Conservation (phyloP, 345 rosid genomes). For the Salix suchowensis region DNA sequence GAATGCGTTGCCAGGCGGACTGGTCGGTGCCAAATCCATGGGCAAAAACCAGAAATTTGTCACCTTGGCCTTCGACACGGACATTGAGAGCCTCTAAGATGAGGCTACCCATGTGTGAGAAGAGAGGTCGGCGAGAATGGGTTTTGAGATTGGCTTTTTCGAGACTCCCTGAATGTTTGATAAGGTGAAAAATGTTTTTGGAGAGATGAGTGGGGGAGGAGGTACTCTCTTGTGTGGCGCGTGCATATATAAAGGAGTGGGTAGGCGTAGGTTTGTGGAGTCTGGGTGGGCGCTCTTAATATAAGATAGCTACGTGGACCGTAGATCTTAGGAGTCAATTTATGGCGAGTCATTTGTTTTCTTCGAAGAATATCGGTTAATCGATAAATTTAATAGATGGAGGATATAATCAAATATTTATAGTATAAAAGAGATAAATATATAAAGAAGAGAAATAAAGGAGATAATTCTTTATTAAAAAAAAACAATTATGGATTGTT, state of each 20-base stretch:
- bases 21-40: conserved; percentile 93
- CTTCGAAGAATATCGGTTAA: no score
- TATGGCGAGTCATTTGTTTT: no score
- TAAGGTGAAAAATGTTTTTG: background rate
- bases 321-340: no score
- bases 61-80: conserved; percentile 61
- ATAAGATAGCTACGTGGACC: no score
- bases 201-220: background rate
- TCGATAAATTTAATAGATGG: no score
- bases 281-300: no score
- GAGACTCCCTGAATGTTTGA: background rate
- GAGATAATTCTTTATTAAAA: no score
- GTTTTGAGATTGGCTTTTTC: background rate
- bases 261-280: background rate
- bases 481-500: no score
- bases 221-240: background rate
- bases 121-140: background rate
- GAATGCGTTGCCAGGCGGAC: conserved; percentile 76
- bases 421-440: no score
- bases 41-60: conserved; percentile 54
- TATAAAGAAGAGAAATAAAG: no score
- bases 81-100: conserved; percentile 72
- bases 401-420: no score
- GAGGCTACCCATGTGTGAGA: conserved; percentile 35
- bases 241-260: background rate